Evolutionary conservation across 805 yeast species (phyloP).

Genomic region (Candida alai): DNA sequence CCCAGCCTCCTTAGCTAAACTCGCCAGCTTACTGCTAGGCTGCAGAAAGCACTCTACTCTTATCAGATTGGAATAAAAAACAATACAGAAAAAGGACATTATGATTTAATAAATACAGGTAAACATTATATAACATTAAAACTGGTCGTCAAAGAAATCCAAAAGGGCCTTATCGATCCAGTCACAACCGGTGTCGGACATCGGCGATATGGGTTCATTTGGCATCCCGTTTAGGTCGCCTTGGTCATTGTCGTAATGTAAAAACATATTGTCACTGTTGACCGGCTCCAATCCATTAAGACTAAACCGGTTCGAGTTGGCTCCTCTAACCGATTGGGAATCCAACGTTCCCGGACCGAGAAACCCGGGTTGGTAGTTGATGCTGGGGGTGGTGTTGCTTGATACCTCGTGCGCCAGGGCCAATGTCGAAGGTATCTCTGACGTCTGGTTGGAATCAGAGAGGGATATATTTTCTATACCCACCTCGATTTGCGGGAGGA

Average conservation of each 20-base stretch:
- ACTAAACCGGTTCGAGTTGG: neutral
- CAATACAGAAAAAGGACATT: too few species aligned
- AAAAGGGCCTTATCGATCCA: slow-evolving; percentile 46
- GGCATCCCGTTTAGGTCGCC: slow-evolving; percentile 8
- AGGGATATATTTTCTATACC: slow-evolving; percentile 9
- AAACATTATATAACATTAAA: slow-evolving; percentile 1
- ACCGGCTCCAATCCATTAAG: neutral
- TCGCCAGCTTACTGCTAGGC: too few species aligned
- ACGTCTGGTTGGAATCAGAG: neutral
- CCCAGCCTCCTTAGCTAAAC: too few species aligned
- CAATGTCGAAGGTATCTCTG: neutral
- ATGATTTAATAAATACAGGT: too few species aligned
- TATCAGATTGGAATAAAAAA: too few species aligned
- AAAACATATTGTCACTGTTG: neutral
- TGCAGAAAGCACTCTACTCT: too few species aligned
- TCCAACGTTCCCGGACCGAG: too few species aligned
- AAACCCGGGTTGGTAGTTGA: neutral
- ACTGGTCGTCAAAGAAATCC: slow-evolving; percentile 13
- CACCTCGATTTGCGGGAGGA: slow-evolving; percentile 19
- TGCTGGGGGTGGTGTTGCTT: slow-evolving; percentile 1
- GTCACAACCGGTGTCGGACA: slow-evolving; percentile 52
- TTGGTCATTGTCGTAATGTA: slow-evolving; percentile 7
- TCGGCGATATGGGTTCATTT: slow-evolving; percentile 11
- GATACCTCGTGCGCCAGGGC: neutral
- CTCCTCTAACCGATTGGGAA: neutral